Evolutionary conservation across 1,284 basidiomycete species (phyloP), one percentile per base, ranked within the genome.

Genomic region (Dichomitus squalens): DNA sequence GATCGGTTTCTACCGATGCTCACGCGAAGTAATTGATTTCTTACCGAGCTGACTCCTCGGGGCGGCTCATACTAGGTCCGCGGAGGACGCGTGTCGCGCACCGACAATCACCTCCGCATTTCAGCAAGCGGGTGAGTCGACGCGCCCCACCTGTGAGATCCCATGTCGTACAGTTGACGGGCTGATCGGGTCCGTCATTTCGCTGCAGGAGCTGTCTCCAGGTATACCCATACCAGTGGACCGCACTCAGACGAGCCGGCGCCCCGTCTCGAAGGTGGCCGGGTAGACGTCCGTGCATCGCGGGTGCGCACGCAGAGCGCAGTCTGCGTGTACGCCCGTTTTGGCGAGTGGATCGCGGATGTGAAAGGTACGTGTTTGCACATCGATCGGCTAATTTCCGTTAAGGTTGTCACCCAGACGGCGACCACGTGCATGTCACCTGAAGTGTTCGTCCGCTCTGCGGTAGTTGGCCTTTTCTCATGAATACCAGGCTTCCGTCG

Each of bases 351-450:
- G n/a, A 31, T 49, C 53, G 46, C 46, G 25, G 44, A 21, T 21
- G 53, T 43, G 53, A 55, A 55, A 39, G 38, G 53, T 55, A 35
- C 44, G 47, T 47, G 39, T 43, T 31, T 41, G 29, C 29, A 18
- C 25, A 20, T 18, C 36, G 29, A 23, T 40, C 34, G 9, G 14
- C 47, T 49, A 25, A 55, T 55, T 40, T 49, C 47, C 53, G 53
- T 49, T 23, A 36, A 36, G n/a, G 34, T 46, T 38, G 31, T n/a
- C 25, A 11, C 41, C 25, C 29, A n/a, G 38, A 20, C 25, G 21
- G 40, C 20, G 21, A 41, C 29, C 29, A 33, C 44, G 44, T 47
- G 44, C 29, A 31, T 5, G 29, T 31, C 11, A 31, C 29, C 29
- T 31, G 11, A n/a, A n/a, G n/a, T 25, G 6, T 25, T 27, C 41